phyloP scores from a whole-genome alignment of 139 green algal genomes.

The Chlamydomonas asymmetrica region DNA sequence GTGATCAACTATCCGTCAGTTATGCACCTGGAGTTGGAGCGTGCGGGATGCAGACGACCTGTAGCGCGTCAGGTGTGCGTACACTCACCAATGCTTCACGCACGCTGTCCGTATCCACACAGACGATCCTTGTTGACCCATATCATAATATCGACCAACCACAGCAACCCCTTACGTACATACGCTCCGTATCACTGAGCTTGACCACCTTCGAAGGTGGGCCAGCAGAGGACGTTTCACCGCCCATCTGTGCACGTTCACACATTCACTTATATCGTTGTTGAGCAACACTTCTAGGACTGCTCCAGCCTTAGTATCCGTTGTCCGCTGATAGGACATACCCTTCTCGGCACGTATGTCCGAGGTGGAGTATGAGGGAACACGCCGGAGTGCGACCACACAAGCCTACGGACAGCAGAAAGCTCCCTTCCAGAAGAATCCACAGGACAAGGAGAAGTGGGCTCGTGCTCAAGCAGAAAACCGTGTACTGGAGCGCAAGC shows the following conservation, averaged over 20 bases:
- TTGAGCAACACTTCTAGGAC: not conserved
- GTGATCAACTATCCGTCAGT: too few relatives aligned
- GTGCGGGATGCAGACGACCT: too few relatives aligned
- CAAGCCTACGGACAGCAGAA: not conserved
- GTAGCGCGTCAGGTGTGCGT: too few relatives aligned
- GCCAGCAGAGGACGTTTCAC: too few relatives aligned
- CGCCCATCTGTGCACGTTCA: not conserved
- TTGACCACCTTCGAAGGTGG: too few relatives aligned
- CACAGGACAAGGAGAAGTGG: constrained; percentile 1
- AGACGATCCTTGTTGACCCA: too few relatives aligned
- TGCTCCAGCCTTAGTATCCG: not conserved
- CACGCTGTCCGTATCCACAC: too few relatives aligned
- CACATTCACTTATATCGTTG: not conserved
- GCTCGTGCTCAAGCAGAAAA: constrained; percentile 2
- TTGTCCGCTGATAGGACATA: not conserved
- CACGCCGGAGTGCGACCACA: not conserved
- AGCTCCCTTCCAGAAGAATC: constrained; percentile 8
- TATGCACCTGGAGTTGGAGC: too few relatives aligned
- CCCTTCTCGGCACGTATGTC: not conserved
- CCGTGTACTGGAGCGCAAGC: constrained; percentile 6
- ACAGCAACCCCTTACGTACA: too few relatives aligned
- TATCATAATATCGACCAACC: too few relatives aligned
- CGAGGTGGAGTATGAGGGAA: not conserved
- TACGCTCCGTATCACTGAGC: too few relatives aligned
- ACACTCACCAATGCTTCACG: too few relatives aligned